phyloP scores from a whole-genome alignment of 805 yeast species.

The Aciculoconidium aculeatum region DNA sequence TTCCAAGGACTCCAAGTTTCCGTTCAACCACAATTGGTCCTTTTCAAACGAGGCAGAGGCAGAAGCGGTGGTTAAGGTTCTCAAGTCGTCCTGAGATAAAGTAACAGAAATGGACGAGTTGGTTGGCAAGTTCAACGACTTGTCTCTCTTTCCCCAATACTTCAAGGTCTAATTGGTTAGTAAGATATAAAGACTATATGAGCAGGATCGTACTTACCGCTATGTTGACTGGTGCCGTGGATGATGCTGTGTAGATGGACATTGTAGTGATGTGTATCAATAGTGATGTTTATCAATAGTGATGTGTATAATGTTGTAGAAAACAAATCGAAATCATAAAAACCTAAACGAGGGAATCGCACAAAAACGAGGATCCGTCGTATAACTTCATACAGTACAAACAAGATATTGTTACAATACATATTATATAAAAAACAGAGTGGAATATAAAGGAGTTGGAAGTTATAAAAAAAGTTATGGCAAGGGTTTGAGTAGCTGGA shows the following conservation, averaged over 20 bases:
- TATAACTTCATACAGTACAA: no score
- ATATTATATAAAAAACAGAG: neutral
- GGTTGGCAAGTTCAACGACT: conserved; percentile 83
- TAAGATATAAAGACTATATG: neutral
- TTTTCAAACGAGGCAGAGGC: conserved; percentile 48
- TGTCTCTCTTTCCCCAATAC: conserved; percentile 98
- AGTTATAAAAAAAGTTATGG: no score
- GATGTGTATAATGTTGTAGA: no score
- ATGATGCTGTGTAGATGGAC: conserved; percentile 65
- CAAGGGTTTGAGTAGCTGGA: no score
- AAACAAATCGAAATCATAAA: no score
- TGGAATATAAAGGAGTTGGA: neutral
- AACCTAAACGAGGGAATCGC: conserved; percentile 1
- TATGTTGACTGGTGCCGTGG: conserved; percentile 96
- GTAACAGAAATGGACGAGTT: conserved; percentile 95
- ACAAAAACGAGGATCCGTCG: neutral
- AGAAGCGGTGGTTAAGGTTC: conserved; percentile 88
- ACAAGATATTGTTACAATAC: conserved; percentile 1
- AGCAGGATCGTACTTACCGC: conserved; percentile 36
- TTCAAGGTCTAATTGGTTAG: conserved; percentile 60
- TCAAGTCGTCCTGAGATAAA: conserved; percentile 80
- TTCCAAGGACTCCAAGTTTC: conserved; percentile 66
- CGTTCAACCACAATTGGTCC: conserved; percentile 83
- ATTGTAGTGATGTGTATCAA: conserved; percentile 18
- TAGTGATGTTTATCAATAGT: no score